phyloP scores from a whole-genome alignment of 2,329 filamentous ascomycete species.

The Fusarium ramigenum region DNA sequence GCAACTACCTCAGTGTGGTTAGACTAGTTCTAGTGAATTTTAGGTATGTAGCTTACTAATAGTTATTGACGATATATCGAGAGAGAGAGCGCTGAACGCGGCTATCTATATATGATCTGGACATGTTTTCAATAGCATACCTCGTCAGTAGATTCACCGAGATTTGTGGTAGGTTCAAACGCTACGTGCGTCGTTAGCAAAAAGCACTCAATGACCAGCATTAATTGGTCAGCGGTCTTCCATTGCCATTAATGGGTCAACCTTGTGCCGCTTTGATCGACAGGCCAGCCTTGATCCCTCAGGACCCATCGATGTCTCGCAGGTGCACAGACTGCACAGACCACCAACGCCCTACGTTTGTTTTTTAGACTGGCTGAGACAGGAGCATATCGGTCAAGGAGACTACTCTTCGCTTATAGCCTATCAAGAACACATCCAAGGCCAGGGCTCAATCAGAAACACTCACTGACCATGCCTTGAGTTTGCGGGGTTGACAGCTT shows the following conservation, averaged over 20 bases:
- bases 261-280: slow-evolving; percentile 8
- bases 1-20: neutral
- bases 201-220: neutral
- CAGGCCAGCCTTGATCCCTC: neutral
- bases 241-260: neutral
- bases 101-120: neutral
- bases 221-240: neutral
- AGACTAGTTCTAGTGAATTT: neutral
- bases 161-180: neutral
- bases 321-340: slow-evolving; percentile 23
- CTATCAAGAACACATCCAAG: neutral
- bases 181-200: neutral
- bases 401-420: neutral
- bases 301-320: slow-evolving; percentile 1
- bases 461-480: neutral
- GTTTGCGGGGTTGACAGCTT: slow-evolving; percentile 19
- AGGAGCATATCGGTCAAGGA: slow-evolving; percentile 9
- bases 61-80: neutral
- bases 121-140: neutral
- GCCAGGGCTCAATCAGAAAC: neutral
- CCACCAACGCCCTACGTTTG: slow-evolving; percentile 15
- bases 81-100: neutral
- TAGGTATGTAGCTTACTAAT: neutral
- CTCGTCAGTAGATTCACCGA: neutral
- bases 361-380: slow-evolving; percentile 12